Evolutionary conservation across 1,284 basidiomycete genomes (phyloP), one percentile per base, ranked within the genome.

Genomic region (Irpex lacteus): DNA sequence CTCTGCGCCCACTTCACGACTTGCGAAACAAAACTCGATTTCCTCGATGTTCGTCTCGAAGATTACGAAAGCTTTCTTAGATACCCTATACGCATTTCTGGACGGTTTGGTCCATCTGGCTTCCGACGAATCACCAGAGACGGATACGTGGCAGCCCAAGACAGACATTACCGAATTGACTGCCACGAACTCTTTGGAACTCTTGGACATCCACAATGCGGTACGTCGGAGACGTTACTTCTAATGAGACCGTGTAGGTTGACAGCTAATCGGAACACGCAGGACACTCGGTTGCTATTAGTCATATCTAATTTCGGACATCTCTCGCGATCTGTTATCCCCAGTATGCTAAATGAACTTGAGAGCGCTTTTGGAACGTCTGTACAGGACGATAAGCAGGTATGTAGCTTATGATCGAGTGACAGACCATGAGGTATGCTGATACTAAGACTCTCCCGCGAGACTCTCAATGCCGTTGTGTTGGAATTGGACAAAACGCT

Each of bases 301-400:
- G 94, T 97, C 49, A 84, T 98, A 19, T 95, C 95, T 8, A 98
- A 98, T 74, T 88, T 99, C 67, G 84, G 86, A 5, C 85, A 95
- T 70, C 82, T 99, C 21, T 87, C 86, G 61, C 82, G 83, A 59
- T 79, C 80, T 0, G 77, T 92, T 40, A 85, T 98, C 34, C 95
- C 95, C 0, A 85, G 81, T 65, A 89, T 98, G 84, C 83, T 95
- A 61, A 85, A 81, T 64, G 91, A 95, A 70, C 83, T 98, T 44
- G 90, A 94, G 72, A 86, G 82, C 62, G 87, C 90, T 0, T 91
- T 97, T 72, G 90, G 88, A 40, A 81, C 88, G 56, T 86, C 88
- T 49, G 86, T 96, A 68, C 79, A 83, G n/a, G 85, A 90, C 4
- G 96, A 98, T 69, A 85, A 88, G 69, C 82, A 82, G 77, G 88